Percentiles rank a stretch among this genome's conserved stretches.
phyloP scores from a whole-genome alignment of 805 yeast species.

The Yarrowia osloensis region DNA sequence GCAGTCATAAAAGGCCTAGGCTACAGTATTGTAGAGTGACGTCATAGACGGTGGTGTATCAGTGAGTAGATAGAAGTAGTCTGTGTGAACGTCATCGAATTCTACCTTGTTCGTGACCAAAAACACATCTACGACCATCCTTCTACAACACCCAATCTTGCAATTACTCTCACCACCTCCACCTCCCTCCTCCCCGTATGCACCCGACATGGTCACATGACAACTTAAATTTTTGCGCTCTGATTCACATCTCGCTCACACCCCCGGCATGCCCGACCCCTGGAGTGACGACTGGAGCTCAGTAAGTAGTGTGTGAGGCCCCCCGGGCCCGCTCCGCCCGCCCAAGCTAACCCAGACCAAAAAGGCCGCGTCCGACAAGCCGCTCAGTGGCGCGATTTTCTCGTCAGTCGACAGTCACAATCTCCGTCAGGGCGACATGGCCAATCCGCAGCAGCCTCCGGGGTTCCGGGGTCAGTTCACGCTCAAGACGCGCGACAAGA shows the following conservation, averaged over 20 bases:
- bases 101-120: too few species aligned
- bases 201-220: neutral
- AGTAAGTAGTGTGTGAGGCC: neutral
- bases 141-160: too few species aligned
- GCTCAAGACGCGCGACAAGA: conserved; percentile 25
- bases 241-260: neutral
- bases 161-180: too few species aligned
- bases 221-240: conserved; percentile 12
- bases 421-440: conserved; percentile 1
- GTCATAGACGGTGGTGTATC: too few species aligned
- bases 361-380: conserved; percentile 8
- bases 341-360: conserved; percentile 9
- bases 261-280: conserved; percentile 29
- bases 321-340: neutral
- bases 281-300: conserved; percentile 30
- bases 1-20: too few species aligned
- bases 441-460: neutral
- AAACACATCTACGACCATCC: too few species aligned
- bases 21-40: too few species aligned
- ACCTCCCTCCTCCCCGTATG: too few species aligned
- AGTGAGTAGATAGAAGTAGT: too few species aligned
- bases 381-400: conserved; percentile 14
- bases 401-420: neutral
- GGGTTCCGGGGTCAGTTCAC: conserved; percentile 26
- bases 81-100: too few species aligned